Base-by-base conservation (phyloP, 306 rosid species). In the Medicago arabica region DNA sequence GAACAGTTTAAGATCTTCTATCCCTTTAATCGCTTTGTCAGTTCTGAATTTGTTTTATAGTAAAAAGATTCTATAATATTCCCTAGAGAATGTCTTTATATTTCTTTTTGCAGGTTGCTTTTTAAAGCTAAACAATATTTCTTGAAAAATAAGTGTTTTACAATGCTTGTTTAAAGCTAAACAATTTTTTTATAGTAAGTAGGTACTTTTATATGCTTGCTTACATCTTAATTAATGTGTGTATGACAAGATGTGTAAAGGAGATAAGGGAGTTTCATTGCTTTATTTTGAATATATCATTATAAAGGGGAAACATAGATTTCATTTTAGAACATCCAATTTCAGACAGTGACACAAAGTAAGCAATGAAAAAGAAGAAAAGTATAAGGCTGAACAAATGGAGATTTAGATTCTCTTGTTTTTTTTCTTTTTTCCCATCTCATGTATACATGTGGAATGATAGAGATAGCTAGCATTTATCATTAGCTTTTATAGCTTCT, bases 21-120 rank as follows among this genome's bases (percentile, higher is more conserved):
- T 36, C 72, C 25, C 28, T 72, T 41, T 36, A 57, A 77, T 55
- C 55, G 69, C 68, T 59, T 69, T 46, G 70, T 59, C 61, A 57
- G 75, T 17, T 69, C 13, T 18, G 55, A 54, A 53, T 25, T 73
- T 76, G 71, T 80, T 72, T 55, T 55, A 23, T 16, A 13, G 67
- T 49, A 67, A 28, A 28, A 44, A 34, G 77, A 62, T 64, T 44
- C 79, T 75, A 63, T 60, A 77, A 19, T 34, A 63, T 61, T 25
- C 40, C 38, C 15, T 16, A 44, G 8, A 11, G 21, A 31, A 15
- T 62, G 54, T 47, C 71, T 72, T 66, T 51, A 19, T 73, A n/a
- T 78, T 78, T 74, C 73, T 68, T 80, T 80, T 77, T 36, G 62
- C 14, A 34, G 17, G 25, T 38, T 70, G 72, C 53, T 69, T 81